Evolutionary conservation across 768 basidiomycete genomes (phyloP).

Genomic region (Chalciporus pseudorubinellus): DNA sequence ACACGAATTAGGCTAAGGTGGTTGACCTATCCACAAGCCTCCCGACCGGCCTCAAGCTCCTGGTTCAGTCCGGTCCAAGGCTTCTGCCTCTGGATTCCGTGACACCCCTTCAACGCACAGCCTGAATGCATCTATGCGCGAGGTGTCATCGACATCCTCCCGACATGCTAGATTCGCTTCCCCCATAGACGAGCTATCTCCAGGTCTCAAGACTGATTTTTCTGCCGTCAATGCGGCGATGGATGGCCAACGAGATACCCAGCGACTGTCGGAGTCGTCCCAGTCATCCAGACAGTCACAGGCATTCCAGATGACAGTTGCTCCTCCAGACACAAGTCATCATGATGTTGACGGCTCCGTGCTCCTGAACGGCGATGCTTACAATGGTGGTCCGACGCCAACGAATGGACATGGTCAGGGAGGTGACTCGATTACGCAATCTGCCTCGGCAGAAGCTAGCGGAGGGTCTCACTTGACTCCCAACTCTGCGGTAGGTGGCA

Average conservation of each 20-base stretch:
- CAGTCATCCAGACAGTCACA: constrained; percentile 32
- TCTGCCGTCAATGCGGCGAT: constrained; percentile 19
- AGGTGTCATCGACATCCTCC: constrained; percentile 1
- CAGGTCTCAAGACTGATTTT: background rate
- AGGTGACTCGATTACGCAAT: constrained; percentile 8
- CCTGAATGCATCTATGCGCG: constrained; percentile 12
- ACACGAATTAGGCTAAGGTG: background rate
- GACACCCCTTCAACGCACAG: constrained; percentile 26
- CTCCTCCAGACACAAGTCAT: constrained; percentile 33
- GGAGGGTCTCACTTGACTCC: constrained; percentile 21
- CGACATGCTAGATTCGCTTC: constrained; percentile 14
- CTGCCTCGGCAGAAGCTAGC: constrained; percentile 13
- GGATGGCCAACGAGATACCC: constrained; percentile 11
- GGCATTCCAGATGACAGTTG: constrained; percentile 43
- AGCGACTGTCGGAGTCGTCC: constrained; percentile 10
- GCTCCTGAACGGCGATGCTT: constrained; percentile 3
- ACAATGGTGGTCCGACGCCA: background rate
- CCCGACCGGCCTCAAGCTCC: constrained; percentile 6
- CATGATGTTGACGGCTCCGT: constrained; percentile 4
- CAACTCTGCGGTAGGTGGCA: constrained; percentile 12
- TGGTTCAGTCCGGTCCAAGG: constrained; percentile 21
- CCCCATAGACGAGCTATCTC: constrained; percentile 9
- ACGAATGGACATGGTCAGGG: background rate
- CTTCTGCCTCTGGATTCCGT: constrained; percentile 22
- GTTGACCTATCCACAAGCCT: constrained; percentile 6